Evolutionary conservation across 169 alveolate genomes (phyloP).

Genomic region (Amoebophrya sp.): DNA sequence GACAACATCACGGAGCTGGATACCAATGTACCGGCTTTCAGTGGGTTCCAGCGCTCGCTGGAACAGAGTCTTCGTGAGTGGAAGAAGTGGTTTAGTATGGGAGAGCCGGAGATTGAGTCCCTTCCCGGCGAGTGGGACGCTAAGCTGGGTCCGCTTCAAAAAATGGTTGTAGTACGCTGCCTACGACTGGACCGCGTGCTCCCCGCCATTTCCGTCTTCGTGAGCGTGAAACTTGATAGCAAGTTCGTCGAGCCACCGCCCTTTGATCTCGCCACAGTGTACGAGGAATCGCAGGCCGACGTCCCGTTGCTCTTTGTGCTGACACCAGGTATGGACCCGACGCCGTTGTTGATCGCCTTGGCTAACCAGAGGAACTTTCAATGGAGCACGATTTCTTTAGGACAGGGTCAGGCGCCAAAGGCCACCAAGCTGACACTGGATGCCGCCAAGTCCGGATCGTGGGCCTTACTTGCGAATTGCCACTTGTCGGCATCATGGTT

Average conservation of each 20-base stretch:
- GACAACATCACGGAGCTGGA: slow-evolving; percentile 75
- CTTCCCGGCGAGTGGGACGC: slow-evolving; percentile 93
- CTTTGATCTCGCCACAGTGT: slow-evolving; percentile 73
- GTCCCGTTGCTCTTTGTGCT: slow-evolving; percentile 78
- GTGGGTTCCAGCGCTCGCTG: slow-evolving; percentile 76
- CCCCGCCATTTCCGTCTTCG: slow-evolving; percentile 73
- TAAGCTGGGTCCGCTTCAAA: slow-evolving; percentile 77
- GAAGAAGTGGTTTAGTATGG: slow-evolving; percentile 61
- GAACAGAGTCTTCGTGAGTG: slow-evolving; percentile 77
- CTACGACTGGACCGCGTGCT: slow-evolving; percentile 84
- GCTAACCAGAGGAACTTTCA: slow-evolving; percentile 58
- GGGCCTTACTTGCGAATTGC: slow-evolving; percentile 89
- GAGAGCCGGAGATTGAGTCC: slow-evolving; percentile 76
- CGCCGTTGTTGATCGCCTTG: slow-evolving; percentile 65
- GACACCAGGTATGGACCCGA: slow-evolving; percentile 90
- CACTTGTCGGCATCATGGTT: slow-evolving; percentile 80
- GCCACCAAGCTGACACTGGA: slow-evolving; percentile 76
- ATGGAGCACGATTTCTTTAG: slow-evolving; percentile 75
- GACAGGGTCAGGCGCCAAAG: slow-evolving; percentile 82
- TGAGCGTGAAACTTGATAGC: slow-evolving; percentile 68
- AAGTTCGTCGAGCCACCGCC: slow-evolving; percentile 81
- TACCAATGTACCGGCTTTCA: slow-evolving; percentile 62
- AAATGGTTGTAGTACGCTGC: slow-evolving; percentile 69
- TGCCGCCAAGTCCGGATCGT: slow-evolving; percentile 82
- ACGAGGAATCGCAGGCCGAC: slow-evolving; percentile 62